Evolutionary conservation across 2,329 filamentous ascomycete species (phyloP).

Genomic region (Ophiosphaerella korrae): DNA sequence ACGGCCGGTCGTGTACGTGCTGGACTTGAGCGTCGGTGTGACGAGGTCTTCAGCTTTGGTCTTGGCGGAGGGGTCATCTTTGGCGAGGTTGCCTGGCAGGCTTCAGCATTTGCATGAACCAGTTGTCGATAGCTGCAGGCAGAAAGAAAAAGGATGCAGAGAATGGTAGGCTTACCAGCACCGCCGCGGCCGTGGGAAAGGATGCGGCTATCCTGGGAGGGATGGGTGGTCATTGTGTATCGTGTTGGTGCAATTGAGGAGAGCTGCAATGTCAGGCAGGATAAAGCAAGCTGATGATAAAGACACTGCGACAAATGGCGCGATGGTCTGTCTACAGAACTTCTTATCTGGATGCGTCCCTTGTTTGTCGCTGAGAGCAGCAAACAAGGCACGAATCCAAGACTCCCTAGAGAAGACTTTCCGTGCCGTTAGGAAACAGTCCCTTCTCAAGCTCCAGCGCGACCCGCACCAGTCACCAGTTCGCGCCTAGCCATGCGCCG

Average conservation of each 20-base stretch:
- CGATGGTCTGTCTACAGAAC: constrained; percentile 13
- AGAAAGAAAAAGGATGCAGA: constrained; percentile 4
- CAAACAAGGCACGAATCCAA: constrained; percentile 17
- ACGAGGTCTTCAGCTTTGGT: constrained; percentile 65
- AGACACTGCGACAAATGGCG: constrained; percentile 16
- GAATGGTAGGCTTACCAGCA: constrained; percentile 58
- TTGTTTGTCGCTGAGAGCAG: constrained; percentile 19
- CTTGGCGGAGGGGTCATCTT: constrained; percentile 40
- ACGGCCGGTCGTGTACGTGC: constrained; percentile 87
- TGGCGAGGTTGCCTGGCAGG: constrained; percentile 55
- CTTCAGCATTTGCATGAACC: neutral
- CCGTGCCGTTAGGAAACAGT: constrained; percentile 15
- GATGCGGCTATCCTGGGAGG: constrained; percentile 33
- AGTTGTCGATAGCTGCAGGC: neutral
- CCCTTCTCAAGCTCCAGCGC: constrained; percentile 29
- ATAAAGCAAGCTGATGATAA: constrained; percentile 15
- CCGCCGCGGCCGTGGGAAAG: constrained; percentile 76
- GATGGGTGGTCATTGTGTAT: constrained; percentile 27
- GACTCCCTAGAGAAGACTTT: constrained; percentile 8
- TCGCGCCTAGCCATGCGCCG: constrained; percentile 34
- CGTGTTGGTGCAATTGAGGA: neutral
- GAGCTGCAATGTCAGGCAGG: neutral
- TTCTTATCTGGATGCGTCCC: constrained; percentile 15
- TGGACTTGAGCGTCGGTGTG: constrained; percentile 81
- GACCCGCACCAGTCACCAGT: constrained; percentile 24